Evolutionary conservation across 2,329 filamentous ascomycete species (phyloP).

Genomic region (Aquanectria penicillioides): DNA sequence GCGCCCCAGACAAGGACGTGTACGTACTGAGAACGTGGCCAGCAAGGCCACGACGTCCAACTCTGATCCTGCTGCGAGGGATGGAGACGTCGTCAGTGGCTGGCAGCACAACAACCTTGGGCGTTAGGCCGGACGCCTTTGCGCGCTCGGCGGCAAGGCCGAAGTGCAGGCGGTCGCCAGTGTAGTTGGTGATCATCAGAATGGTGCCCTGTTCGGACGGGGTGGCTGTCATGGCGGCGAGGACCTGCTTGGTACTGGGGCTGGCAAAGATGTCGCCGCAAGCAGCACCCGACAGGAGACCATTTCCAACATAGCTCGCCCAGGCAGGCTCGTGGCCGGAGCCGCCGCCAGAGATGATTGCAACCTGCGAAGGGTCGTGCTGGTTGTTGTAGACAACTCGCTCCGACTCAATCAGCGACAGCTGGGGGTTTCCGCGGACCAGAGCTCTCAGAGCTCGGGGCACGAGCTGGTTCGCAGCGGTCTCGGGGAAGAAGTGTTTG

Average conservation of each 20-base stretch:
- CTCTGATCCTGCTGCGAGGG: slow-evolving; percentile 9
- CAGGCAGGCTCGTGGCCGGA: slow-evolving; percentile 71
- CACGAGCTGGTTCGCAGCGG: slow-evolving; percentile 18
- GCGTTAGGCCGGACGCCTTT: slow-evolving; percentile 5
- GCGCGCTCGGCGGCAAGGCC: slow-evolving; percentile 55
- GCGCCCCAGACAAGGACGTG: too few relatives aligned
- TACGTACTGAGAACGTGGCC: slow-evolving; percentile 16
- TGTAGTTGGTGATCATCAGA: slow-evolving; percentile 73
- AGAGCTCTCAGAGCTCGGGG: slow-evolving; percentile 14
- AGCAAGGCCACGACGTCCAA: slow-evolving; percentile 12
- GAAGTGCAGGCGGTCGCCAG: slow-evolving; percentile 71
- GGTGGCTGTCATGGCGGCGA: slow-evolving; percentile 65
- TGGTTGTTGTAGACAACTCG: slow-evolving; percentile 20
- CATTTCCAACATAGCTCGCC: slow-evolving; percentile 70
- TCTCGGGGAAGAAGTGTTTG: slow-evolving; percentile 19
- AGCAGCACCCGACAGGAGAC: slow-evolving; percentile 70
- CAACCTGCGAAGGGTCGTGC: slow-evolving; percentile 12
- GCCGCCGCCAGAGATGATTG: slow-evolving; percentile 46
- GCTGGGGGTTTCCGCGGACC: slow-evolving; percentile 9
- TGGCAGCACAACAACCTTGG: slow-evolving; percentile 5
- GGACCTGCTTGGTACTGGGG: slow-evolving; percentile 70
- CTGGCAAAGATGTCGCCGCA: slow-evolving; percentile 72
- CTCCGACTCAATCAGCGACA: slow-evolving; percentile 17
- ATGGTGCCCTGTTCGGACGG: slow-evolving; percentile 66
- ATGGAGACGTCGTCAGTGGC: slow-evolving; percentile 15